Conservation (phyloP, 2,329 filamentous ascomycete genomes). For the Thelonectria blattea region DNA sequence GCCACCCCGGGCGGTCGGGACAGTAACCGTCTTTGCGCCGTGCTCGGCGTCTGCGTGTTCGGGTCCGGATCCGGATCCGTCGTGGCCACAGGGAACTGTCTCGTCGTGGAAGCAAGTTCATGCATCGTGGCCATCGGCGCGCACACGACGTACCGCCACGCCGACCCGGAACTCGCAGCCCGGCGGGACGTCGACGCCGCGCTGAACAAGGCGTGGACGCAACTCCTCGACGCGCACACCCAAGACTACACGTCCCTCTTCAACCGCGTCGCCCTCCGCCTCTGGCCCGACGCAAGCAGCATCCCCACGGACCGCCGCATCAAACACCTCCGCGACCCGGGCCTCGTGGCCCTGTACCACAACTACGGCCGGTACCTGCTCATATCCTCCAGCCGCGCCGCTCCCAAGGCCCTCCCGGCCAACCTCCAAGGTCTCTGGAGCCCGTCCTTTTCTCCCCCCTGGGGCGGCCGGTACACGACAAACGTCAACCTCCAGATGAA, state of each 20-base stretch:
- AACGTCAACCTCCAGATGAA: constrained; percentile 62
- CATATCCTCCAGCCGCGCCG: constrained; percentile 33
- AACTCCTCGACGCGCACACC: constrained; percentile 20
- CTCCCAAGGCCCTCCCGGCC: constrained; percentile 37
- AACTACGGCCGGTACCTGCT: constrained; percentile 44
- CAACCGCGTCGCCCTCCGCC: constrained; percentile 21
- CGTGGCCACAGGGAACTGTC: constrained; percentile 25
- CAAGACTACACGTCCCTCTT: constrained; percentile 32
- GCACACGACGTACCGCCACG: constrained; percentile 32
- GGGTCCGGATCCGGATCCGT: constrained; percentile 15
- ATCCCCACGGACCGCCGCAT: constrained; percentile 32
- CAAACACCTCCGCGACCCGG: constrained; percentile 30
- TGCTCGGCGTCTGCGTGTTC: constrained; percentile 18
- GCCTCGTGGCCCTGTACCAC: constrained; percentile 38
- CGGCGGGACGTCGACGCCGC: constrained; percentile 34
- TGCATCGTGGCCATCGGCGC: constrained; percentile 32
- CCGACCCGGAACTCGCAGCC: constrained; percentile 28
- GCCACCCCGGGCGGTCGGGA: constrained; percentile 32
- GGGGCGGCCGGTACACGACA: constrained; percentile 57
- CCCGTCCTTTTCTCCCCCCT: constrained; percentile 41
- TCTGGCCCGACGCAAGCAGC: constrained; percentile 31
- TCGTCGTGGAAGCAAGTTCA: constrained; percentile 16
- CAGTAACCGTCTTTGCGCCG: constrained; percentile 29
- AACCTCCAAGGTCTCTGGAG: constrained; percentile 48
- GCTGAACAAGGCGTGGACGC: constrained; percentile 24